Conservation (phyloP, 768 basidiomycete genomes). For the Calocybe gangraenosa region DNA sequence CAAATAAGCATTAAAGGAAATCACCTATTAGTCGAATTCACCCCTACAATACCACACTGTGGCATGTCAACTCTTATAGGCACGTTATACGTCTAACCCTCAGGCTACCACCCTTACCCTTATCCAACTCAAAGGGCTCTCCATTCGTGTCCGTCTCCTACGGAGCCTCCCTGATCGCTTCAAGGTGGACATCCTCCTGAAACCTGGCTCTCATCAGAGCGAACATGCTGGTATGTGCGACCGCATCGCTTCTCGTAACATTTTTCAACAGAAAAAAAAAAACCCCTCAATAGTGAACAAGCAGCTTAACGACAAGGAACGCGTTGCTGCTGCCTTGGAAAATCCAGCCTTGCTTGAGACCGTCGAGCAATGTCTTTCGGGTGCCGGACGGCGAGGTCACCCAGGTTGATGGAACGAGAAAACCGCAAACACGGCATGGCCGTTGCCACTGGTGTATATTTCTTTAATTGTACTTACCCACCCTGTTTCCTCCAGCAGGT, state of each 20-base stretch:
- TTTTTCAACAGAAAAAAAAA: too few species aligned
- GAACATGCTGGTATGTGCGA: conserved; percentile 71
- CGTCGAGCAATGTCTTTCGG: conserved; percentile 63
- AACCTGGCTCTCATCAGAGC: conserved; percentile 94
- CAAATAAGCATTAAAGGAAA: conserved; percentile 67
- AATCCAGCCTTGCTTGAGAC: conserved; percentile 83
- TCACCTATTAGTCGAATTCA: conserved; percentile 83
- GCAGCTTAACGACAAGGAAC: conserved; percentile 97
- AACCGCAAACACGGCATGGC: neutral
- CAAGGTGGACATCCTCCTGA: conserved; percentile 91
- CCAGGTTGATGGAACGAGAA: conserved; percentile 11
- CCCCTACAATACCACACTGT: conserved; percentile 96
- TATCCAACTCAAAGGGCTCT: conserved; percentile 59
- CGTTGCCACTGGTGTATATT: conserved; percentile 10
- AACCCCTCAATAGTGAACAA: conserved; percentile 89
- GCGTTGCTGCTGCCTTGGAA: conserved; percentile 95
- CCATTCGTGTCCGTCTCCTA: conserved; percentile 88
- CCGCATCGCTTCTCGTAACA: neutral
- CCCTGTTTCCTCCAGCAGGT: neutral
- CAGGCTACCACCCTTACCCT: too few species aligned
- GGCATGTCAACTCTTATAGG: conserved; percentile 97
- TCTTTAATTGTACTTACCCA: conserved; percentile 16
- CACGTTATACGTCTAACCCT: conserved; percentile 26
- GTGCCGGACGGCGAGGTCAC: conserved; percentile 28
- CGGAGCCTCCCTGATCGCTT: conserved; percentile 88